Evolutionary conservation across 2,329 filamentous ascomycete species (phyloP).

Genomic region (Trichoderma sp.): DNA sequence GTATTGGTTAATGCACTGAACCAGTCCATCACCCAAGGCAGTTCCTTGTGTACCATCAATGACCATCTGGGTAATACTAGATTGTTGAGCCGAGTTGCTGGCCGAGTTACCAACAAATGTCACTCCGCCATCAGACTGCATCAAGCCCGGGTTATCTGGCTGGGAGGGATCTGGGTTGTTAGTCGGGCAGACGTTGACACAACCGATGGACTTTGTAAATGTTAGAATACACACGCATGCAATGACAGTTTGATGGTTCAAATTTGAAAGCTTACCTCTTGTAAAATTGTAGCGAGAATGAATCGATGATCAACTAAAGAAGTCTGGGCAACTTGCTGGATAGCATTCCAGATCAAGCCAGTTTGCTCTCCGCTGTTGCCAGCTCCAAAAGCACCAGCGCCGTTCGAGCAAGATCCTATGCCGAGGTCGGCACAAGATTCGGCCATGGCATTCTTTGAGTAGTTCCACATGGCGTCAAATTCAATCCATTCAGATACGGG

Average conservation of each 20-base stretch:
- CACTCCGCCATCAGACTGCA: conserved; percentile 40
- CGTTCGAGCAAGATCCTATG: background rate
- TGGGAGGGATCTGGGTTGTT: conserved; percentile 33
- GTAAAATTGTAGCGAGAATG: conserved; percentile 12
- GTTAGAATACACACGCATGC: background rate
- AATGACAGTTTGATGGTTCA: background rate
- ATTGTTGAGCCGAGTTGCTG: conserved; percentile 27
- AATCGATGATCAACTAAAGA: conserved; percentile 10
- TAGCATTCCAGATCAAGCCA: conserved; percentile 3
- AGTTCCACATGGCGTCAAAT: conserved; percentile 13
- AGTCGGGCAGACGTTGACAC: conserved; percentile 44
- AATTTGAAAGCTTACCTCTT: background rate
- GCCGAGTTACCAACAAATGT: conserved; percentile 38
- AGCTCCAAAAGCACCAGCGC: background rate
- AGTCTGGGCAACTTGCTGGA: conserved; percentile 7
- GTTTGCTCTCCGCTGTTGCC: conserved; percentile 9
- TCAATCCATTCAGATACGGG: background rate
- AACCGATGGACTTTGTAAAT: conserved; percentile 43
- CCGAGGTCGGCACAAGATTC: background rate
- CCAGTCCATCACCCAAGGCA: conserved; percentile 43
- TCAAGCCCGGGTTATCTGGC: conserved; percentile 43
- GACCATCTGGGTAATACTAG: conserved; percentile 34
- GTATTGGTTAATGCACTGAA: conserved; percentile 16
- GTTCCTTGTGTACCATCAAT: conserved; percentile 47
- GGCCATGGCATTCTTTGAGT: conserved; percentile 8